Percentiles rank a stretch among this genome's conserved stretches.
These are phyloP conservation scores for Lonicera japonica DNA, from an alignment of 129 eudicot species.

Conservation along the genomic window DNA sequence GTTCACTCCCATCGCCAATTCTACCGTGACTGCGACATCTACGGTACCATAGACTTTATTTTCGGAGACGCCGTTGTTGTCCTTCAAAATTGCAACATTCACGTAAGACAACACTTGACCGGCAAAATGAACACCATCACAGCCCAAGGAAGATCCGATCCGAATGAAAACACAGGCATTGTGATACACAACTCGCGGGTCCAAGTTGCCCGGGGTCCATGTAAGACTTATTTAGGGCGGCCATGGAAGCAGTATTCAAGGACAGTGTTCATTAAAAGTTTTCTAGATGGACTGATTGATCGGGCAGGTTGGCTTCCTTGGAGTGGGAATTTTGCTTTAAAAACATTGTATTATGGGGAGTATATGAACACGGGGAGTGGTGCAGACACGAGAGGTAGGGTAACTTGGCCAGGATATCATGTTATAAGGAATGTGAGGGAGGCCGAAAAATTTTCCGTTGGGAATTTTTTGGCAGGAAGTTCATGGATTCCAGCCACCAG, in stretches of 20 bases:
- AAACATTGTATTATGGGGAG: slow-evolving; percentile 56
- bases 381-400: slow-evolving; percentile 47
- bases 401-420: slow-evolving; percentile 64
- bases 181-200: slow-evolving; percentile 43
- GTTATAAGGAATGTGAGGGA: slow-evolving; percentile 33
- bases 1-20: slow-evolving; percentile 51
- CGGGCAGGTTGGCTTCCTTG: slow-evolving; percentile 57
- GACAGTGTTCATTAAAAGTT: slow-evolving; percentile 42
- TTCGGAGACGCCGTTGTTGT: slow-evolving; percentile 45
- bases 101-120: slow-evolving; percentile 37
- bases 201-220: slow-evolving; percentile 26
- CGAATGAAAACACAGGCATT: slow-evolving; percentile 56
- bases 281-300: slow-evolving; percentile 35
- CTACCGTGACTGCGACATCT: slow-evolving; percentile 52
- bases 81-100: slow-evolving; percentile 46
- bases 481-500: slow-evolving; percentile 65
- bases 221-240: slow-evolving; percentile 44
- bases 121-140: slow-evolving; percentile 53
- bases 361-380: slow-evolving; percentile 66
- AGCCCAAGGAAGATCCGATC: slow-evolving; percentile 51
- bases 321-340: slow-evolving; percentile 48
- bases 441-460: slow-evolving; percentile 56
- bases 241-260: slow-evolving; percentile 66
- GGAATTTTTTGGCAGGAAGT: slow-evolving; percentile 53
- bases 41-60: slow-evolving; percentile 58